A percentile compares a stretch with the other conserved stretches of the same genome.
These are phyloP conservation scores for Rubia peregrina DNA, from an alignment of 305 asterid genomes.

Conservation along the genomic window DNA sequence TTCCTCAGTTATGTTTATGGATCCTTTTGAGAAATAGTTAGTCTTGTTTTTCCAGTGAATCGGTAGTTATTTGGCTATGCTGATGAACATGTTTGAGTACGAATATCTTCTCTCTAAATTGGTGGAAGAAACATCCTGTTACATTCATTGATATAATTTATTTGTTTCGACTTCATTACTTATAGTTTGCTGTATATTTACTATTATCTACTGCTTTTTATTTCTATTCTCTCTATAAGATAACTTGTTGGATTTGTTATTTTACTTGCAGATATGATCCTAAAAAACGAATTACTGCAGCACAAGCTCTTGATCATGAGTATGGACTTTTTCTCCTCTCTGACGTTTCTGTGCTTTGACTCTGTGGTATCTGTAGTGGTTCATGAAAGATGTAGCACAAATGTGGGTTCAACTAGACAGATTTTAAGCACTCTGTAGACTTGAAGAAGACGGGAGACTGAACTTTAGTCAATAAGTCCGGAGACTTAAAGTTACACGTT, in stretches of 20 bases:
- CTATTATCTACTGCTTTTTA: background rate
- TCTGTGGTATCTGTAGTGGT: background rate
- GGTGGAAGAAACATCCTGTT: background rate
- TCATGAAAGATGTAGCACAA: background rate
- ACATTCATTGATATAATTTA: background rate
- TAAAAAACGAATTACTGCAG: slow-evolving; percentile 75
- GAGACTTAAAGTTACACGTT: background rate
- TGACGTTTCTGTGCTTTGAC: background rate
- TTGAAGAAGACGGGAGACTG: background rate
- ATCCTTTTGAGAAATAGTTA: background rate
- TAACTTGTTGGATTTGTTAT: background rate
- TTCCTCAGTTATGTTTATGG: background rate
- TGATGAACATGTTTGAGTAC: no score
- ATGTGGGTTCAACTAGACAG: slow-evolving; percentile 6
- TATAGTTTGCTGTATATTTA: background rate
- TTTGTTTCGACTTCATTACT: background rate
- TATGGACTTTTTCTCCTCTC: slow-evolving; percentile 29
- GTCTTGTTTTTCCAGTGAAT: background rate
- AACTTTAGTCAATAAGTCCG: background rate
- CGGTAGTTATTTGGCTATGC: background rate
- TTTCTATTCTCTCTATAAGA: background rate
- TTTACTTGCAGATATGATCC: slow-evolving; percentile 86
- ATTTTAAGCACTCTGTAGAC: background rate
- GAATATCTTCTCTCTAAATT: background rate
- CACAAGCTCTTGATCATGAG: slow-evolving; percentile 98